Percentiles rank a stretch among this genome's conserved stretches.
These are phyloP conservation scores for Blastocystis sp. DNA, from an alignment of 352 stramenopile genomes.

Conservation along the genomic window DNA sequence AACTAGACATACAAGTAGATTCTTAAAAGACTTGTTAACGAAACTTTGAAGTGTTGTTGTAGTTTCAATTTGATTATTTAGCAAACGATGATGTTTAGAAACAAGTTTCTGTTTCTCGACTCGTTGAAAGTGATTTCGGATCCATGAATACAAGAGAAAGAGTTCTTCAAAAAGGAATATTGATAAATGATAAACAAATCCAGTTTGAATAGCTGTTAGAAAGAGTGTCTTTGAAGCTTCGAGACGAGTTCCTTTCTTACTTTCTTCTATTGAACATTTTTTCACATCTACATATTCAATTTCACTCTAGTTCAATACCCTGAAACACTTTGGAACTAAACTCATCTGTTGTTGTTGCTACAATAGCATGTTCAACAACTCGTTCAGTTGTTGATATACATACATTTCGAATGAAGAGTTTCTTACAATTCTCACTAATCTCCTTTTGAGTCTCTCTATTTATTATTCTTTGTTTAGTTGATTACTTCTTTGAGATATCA, in stretches of 20 bases:
- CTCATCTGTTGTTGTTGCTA: background rate
- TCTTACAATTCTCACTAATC: constrained; percentile 17
- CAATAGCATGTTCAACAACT: constrained; percentile 8
- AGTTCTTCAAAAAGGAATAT: background rate
- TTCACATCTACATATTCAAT: background rate
- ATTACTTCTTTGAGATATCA: constrained; percentile 28
- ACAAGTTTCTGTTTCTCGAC: background rate
- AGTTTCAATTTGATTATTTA: background rate
- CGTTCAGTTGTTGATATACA: background rate
- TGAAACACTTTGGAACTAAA: constrained; percentile 41
- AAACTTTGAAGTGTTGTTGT: background rate
- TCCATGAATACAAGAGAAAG: background rate
- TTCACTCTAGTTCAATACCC: background rate
- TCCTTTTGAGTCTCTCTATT: constrained; percentile 15
- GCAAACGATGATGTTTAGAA: background rate
- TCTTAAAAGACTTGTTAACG: background rate
- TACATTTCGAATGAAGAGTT: background rate
- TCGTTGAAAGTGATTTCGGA: background rate
- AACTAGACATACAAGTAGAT: background rate
- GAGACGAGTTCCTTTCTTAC: background rate
- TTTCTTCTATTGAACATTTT: background rate
- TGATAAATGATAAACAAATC: constrained; percentile 29
- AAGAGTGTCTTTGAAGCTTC: background rate
- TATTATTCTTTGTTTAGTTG: background rate
- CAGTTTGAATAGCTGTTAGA: background rate